Percentiles rank a stretch among this genome's conserved stretches.
Conservation (phyloP, 202 grass and related monocot genomes). For the Saccharum hybrid region DNA sequence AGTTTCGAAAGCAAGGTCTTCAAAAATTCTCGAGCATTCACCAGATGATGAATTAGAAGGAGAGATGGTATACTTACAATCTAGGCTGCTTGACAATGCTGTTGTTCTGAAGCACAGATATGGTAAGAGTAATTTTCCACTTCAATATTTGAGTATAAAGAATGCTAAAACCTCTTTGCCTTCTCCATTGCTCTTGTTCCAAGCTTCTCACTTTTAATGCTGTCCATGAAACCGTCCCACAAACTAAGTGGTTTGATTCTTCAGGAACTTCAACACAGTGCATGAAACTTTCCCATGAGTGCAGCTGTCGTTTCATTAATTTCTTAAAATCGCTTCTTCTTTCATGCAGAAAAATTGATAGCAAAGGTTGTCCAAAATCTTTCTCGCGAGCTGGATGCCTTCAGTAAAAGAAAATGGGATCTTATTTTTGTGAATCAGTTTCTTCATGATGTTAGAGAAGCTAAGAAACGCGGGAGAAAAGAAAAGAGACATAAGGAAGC, state of each 20-base stretch:
- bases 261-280: not conserved
- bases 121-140: slow-evolving; percentile 53
- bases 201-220: slow-evolving; percentile 25
- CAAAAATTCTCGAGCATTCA: slow-evolving; percentile 68
- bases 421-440: slow-evolving; percentile 91
- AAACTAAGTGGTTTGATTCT: slow-evolving; percentile 13
- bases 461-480: slow-evolving; percentile 95
- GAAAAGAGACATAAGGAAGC: slow-evolving; percentile 98
- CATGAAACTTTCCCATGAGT: slow-evolving; percentile 18
- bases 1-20: slow-evolving; percentile 60
- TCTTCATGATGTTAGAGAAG: slow-evolving; percentile 92
- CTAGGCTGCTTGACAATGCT: slow-evolving; percentile 84
- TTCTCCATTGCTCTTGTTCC: slow-evolving; percentile 28
- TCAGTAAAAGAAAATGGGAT: slow-evolving; percentile 89
- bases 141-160: slow-evolving; percentile 7
- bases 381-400: slow-evolving; percentile 68
- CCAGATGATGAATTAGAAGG: slow-evolving; percentile 98
- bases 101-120: slow-evolving; percentile 67
- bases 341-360: slow-evolving; percentile 75
- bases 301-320: slow-evolving; percentile 4
- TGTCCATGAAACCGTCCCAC: slow-evolving; percentile 9
- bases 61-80: slow-evolving; percentile 85
- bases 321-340: slow-evolving; percentile 8
- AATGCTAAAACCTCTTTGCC: slow-evolving; percentile 33
- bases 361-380: slow-evolving; percentile 75